Evolutionary conservation across 495 filamentous ascomycete genomes (phyloP).

Genomic region (Lichina pygmaea): DNA sequence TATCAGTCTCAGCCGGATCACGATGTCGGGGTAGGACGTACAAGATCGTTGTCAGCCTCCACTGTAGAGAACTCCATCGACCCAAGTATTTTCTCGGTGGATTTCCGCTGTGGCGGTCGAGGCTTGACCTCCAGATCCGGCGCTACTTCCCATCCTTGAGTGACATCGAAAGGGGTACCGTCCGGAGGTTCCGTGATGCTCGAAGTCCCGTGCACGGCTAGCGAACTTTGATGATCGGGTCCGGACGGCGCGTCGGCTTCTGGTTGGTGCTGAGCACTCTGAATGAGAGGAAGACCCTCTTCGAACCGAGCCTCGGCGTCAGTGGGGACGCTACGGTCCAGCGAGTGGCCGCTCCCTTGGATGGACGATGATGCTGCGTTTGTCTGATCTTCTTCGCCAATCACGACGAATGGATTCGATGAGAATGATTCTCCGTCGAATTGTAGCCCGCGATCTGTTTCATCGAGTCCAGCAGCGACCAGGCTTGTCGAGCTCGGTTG

Average conservation of each 20-base stretch:
- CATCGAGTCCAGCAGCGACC: no score
- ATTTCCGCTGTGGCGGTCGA: conserved; percentile 15
- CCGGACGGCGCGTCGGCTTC: background rate
- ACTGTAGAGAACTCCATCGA: conserved; percentile 2
- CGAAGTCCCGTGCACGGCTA: background rate
- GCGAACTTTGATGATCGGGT: background rate
- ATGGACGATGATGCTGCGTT: no score
- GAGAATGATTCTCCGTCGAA: no score
- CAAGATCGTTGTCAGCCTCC: no score
- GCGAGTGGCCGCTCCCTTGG: no score
- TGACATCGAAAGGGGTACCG: background rate
- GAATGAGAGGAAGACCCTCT: conserved; percentile 18
- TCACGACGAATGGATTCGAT: no score
- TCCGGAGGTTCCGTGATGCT: no score
- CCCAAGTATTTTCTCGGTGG: conserved; percentile 16
- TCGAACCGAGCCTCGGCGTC: conserved; percentile 21
- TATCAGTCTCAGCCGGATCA: no score
- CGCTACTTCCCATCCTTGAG: background rate
- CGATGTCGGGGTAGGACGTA: no score
- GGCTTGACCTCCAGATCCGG: background rate
- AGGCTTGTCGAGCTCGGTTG: no score
- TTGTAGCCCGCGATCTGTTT: no score
- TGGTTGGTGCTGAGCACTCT: background rate
- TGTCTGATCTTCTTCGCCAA: no score
- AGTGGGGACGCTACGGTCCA: conserved; percentile 9